Evolutionary conservation across 345 rosid species (phyloP), one percentile per base, ranked within the genome.

Genomic region (Clarkia xantiana): DNA sequence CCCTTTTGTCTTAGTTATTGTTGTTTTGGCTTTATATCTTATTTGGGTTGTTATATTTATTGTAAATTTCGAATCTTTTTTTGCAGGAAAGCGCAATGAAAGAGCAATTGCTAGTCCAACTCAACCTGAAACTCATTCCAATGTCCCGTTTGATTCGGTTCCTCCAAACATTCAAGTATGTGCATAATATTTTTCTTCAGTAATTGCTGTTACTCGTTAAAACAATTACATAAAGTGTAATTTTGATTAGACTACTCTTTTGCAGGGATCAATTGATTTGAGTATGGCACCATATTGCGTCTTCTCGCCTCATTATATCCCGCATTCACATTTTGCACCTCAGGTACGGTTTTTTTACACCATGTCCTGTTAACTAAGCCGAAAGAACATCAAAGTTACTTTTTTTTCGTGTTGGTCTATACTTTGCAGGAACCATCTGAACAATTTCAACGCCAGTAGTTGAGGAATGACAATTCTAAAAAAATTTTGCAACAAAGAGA

Each of bases 221-320:
- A 29, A 29, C 36, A 29, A 29, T 29, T 5, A 29, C 36, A 29
- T 29, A 5, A 29, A 7, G 7, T 29, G 36, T 29, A 29, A 10
- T 29, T 29, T 29, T 29, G 36, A 29, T 4, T 29, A 29, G 6
- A 29, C 5, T 29, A 29, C 36, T 49, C 38, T 34, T 41, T 9
- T 23, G 4, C 14, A 49, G 53, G 53, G 53, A 1, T 25, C 53
- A 8, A 49, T 49, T 25, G 53, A 49, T 29, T 15, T 49, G 53
- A 49, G 53, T 15, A 29, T 41, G 1, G 53, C 53, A 14, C 53
- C 53, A 29, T 49, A 25, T 22, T 49, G 38, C 17, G 14, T 41
- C 41, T 49, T 49, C 53, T 49, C 53, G 1, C 53, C 53, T 6
- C 53, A 49, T 13, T 49, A 49, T 49, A 10, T 49, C 41, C 53